Base-by-base conservation (phyloP, 2,329 filamentous ascomycete genomes). In the Fusarium pininemorale region DNA sequence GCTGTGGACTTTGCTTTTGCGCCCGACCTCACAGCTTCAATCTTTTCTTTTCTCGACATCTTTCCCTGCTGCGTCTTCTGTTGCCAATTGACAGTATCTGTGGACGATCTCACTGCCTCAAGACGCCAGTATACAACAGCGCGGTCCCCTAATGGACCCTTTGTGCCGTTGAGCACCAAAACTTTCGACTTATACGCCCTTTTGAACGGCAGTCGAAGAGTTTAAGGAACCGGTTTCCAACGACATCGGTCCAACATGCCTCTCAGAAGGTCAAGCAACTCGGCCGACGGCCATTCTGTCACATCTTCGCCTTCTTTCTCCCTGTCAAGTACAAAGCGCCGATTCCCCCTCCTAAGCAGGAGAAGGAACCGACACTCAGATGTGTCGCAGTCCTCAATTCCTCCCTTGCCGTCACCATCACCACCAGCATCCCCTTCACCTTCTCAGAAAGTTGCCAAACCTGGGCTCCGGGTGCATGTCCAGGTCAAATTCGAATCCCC, bases 401-500 rank as follows among this genome's bases (percentile, higher is more conserved):
- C 64, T 60, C 45, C 69, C 38, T 41, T 73, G 51, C 56, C 57
- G 37, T 65, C 67, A 42, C 57, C 63, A 18, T 65, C 67, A 45
- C 57, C 67, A 18, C 62, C 72, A 42, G 44, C 62, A 26, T 64
- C 70, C 18, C 57, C 75, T 41, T 57, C 73, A 16, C 62, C 55
- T 30, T 41, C 67, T 28, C 45, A 65, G 22, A 70, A 66, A 39
- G 37, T 54, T 47, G 39, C 66, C 38, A 78, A 77, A 30, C 62
- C 76, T 28, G 67, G 75, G 28, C 79, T 88, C 35, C 80, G 82
- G 38, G 82, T 88, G 22, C 82, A 84, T 32, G 82, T 87, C 58
- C 83, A 83, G 37, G 81, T 87, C 75, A 83, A 81, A 53, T 88
- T 88, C 73, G 83, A 84, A 56, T 82, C 83, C 42, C 85, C 85